These are phyloP conservation scores for Trichocladium uniseriatum DNA, from an alignment of 495 filamentous ascomycete species.

Conservation along the genomic window DNA sequence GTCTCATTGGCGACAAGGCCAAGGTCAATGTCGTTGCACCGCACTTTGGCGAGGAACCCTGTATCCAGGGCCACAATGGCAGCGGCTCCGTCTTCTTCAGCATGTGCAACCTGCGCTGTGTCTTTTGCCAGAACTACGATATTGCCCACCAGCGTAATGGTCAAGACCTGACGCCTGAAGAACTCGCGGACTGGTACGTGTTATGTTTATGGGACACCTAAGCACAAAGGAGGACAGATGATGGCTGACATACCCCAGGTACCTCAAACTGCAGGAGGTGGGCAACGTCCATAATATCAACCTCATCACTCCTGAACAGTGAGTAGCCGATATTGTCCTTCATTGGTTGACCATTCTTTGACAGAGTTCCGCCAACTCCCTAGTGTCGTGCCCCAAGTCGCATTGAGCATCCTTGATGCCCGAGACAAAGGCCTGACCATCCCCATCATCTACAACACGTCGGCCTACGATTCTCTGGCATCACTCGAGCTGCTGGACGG, in stretches of 20 bases:
- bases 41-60: conserved; percentile 55
- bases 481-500: conserved; percentile 61
- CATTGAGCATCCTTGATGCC: conserved; percentile 58
- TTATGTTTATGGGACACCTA: no score
- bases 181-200: conserved; percentile 55
- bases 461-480: conserved; percentile 60
- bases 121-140: conserved; percentile 78
- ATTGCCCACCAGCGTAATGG: conserved; percentile 67
- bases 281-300: conserved; percentile 74
- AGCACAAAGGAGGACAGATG: no score
- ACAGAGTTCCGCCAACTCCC: not conserved
- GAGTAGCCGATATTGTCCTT: not conserved
- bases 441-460: conserved; percentile 73
- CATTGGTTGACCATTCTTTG: conserved; percentile 8
- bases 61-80: conserved; percentile 66
- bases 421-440: conserved; percentile 53
- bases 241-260: no score
- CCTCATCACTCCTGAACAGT: conserved; percentile 62
- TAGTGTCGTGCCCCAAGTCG: conserved; percentile 64
- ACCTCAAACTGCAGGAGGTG: conserved; percentile 62
- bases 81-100: conserved; percentile 67
- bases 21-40: conserved; percentile 74
- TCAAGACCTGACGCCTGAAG: conserved; percentile 64
- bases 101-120: conserved; percentile 65
- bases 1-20: conserved; percentile 60